phyloP scores from a whole-genome alignment of 2,329 filamentous ascomycete genomes.

The Colletotrichum godetiae region DNA sequence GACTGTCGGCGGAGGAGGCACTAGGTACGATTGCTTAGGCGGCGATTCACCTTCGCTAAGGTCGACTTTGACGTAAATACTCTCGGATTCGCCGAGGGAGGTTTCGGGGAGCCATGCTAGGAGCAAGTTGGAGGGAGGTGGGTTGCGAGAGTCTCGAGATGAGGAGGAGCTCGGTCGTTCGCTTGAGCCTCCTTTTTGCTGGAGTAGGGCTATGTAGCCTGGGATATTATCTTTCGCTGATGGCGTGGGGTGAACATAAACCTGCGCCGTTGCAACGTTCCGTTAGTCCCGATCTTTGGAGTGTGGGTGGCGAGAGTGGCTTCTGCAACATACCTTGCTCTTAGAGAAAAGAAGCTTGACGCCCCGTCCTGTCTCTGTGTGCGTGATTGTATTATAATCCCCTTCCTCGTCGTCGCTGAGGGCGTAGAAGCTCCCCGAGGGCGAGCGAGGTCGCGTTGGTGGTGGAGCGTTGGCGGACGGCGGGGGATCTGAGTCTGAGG shows the following conservation, averaged over 20 bases:
- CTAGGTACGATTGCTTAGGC: constrained; percentile 88
- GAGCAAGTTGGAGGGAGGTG: constrained; percentile 78
- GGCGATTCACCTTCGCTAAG: constrained; percentile 83
- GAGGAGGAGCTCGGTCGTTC: constrained; percentile 56
- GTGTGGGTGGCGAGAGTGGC: constrained; percentile 20
- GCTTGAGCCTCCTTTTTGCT: constrained; percentile 76
- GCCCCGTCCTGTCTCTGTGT: constrained; percentile 79
- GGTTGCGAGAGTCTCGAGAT: constrained; percentile 49
- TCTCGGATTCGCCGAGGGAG: constrained; percentile 84
- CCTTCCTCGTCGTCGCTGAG: constrained; percentile 96
- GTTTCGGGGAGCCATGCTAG: constrained; percentile 95
- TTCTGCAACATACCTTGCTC: constrained; percentile 77
- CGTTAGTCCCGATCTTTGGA: constrained; percentile 12
- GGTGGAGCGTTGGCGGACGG: constrained; percentile 32
- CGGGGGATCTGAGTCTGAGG: constrained; percentile 36
- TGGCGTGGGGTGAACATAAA: constrained; percentile 95
- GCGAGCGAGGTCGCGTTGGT: constrained; percentile 67
- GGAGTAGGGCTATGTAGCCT: constrained; percentile 91
- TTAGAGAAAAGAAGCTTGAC: constrained; percentile 97
- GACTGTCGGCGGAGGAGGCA: constrained; percentile 89
- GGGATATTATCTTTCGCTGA: constrained; percentile 96
- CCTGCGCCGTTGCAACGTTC: constrained; percentile 59
- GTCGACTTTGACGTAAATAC: constrained; percentile 96
- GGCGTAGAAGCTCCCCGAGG: constrained; percentile 91
- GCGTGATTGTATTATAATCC: constrained; percentile 93